Percentiles rank a stretch among this genome's conserved stretches.
phyloP scores from a whole-genome alignment of 2,329 filamentous ascomycete genomes.

The Diaporthe velutina region DNA sequence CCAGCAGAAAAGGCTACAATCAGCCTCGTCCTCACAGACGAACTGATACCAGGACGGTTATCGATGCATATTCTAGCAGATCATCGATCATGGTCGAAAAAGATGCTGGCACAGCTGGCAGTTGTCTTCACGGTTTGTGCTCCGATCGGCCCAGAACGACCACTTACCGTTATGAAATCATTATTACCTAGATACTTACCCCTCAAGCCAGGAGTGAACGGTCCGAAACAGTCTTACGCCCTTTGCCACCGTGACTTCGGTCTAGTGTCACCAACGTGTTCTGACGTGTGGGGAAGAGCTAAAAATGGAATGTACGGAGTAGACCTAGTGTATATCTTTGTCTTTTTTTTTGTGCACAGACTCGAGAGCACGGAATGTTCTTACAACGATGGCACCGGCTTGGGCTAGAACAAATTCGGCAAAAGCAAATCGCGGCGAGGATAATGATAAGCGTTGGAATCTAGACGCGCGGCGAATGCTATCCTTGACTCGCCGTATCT shows the following conservation, averaged over 20 bases:
- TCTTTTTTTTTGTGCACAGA: not conserved
- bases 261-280: not conserved
- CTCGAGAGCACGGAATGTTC: not conserved
- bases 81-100: not conserved
- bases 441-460: not conserved
- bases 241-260: not conserved
- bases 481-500: not conserved
- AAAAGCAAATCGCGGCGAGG: not conserved
- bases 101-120: not conserved
- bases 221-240: slow-evolving; percentile 1
- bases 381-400: not conserved
- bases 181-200: not conserved
- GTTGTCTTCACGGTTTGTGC: not conserved
- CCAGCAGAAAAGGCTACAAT: slow-evolving; percentile 3
- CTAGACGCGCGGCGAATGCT: not conserved
- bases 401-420: not conserved
- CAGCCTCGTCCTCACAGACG: not conserved
- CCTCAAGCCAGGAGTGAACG: not conserved
- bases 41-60: not conserved
- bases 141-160: not conserved
- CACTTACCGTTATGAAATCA: slow-evolving; percentile 1
- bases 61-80: not conserved
- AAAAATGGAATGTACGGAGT: not conserved
- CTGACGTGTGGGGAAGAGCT: slow-evolving; percentile 14
- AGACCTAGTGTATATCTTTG: too few species aligned